A percentile compares a stretch with the other conserved stretches of the same genome.
Conservation (phyloP, 306 rosid genomes). For the barrel medic (Medicago truncatula) region MtrunA17r5.0-ANR NC_053044.1:37206001-37206500, state of each 20-base stretch:
- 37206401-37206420: conserved; percentile 51
- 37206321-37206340: conserved; percentile 85
- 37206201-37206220: conserved; percentile 78
- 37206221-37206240: conserved; percentile 91
- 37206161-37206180: background rate
- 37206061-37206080: conserved; percentile 44
- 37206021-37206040: conserved; percentile 86
- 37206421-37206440: conserved; percentile 52
- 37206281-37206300: conserved; percentile 76
- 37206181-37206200: conserved; percentile 20
- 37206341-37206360: conserved; percentile 50
- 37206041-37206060: conserved; percentile 81
- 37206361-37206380: conserved; percentile 38
- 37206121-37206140: conserved; percentile 54
- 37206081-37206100: conserved; percentile 68
- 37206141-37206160: conserved; percentile 19
- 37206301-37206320: conserved; percentile 91
- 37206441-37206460: conserved; percentile 66
- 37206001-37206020: conserved; percentile 94
- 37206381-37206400: conserved; percentile 37
- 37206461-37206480: conserved; percentile 52
- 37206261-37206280: conserved; percentile 82
- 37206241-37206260: conserved; percentile 70
- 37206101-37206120: conserved; percentile 98
- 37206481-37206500: conserved; percentile 46